Evolutionary conservation across 208 protist species (phyloP), one percentile per base, ranked within the genome.

Genomic region (Porcisia deanei): DNA sequence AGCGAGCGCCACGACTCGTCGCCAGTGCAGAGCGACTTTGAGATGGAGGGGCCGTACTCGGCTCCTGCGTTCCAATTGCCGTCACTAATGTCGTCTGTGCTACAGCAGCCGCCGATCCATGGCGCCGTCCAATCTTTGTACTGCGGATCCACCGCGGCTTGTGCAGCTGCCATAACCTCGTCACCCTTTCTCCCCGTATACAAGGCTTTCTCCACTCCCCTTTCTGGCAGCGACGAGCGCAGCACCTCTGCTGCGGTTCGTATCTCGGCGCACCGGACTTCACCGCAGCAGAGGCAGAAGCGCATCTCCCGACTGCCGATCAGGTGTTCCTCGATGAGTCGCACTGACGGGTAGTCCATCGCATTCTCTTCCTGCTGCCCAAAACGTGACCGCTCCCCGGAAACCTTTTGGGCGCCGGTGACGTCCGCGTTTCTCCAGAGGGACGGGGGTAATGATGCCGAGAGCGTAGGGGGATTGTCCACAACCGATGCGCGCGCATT

Each of bases 261-360:
- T 10, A 84, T 65, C 60, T 87, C 83, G 0, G 83, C 53, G 73
- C 79, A 87, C 57, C 79, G 79, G 2, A 80, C 73, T 14, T 84
- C 74, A 45, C 61, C 66, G 55, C 83, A 87, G 58, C 53, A 49
- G 25, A 41, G 41, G 54, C 83, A 87, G 53, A 79, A 82, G 49
- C 83, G 83, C 79, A 87, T 84, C 63, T 87, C 79, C 2, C 83
- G 83, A 41, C 75, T 78, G 14, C 83, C 83, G 0, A 86, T 61
- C 3, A 80, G 74, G 39, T 75, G 63, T 49, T 80, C 78, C 47
- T 85, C 77, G 65, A 79, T 66, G 10, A 79, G 60, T 34, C 82
- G 63, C 2, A 54, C 49, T 8, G 77, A 71, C 3, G 71, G 67
- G 14, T 64, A 76, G 45, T 72, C 58, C 58, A 54, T 54, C 1